phyloP scores from a whole-genome alignment of 768 basidiomycete species.

The Boletus coccyginus region DNA sequence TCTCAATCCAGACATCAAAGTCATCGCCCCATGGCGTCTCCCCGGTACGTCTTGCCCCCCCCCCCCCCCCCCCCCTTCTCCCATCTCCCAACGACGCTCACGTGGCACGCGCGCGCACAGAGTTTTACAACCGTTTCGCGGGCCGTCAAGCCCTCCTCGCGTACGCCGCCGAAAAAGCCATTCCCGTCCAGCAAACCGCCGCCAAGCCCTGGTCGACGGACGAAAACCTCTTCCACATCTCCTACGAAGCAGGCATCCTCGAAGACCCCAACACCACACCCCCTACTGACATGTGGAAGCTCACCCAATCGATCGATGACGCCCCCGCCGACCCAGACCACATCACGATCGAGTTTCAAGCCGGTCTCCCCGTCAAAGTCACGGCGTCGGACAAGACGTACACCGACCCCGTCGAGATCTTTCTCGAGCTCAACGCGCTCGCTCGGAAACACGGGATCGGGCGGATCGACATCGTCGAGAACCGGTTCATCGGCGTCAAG shows the following conservation, averaged over 20 bases:
- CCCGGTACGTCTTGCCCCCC: conserved; percentile 52
- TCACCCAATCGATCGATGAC: conserved; percentile 78
- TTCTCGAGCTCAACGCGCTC: conserved; percentile 85
- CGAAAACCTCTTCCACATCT: conserved; percentile 99
- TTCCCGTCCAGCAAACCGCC: conserved; percentile 93
- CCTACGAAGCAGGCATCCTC: conserved; percentile 98
- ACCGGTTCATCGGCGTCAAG: conserved; percentile 99
- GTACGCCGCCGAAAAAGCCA: conserved; percentile 82
- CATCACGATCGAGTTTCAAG: conserved; percentile 81
- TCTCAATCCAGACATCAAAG: conserved; percentile 97
- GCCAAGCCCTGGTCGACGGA: conserved; percentile 99
- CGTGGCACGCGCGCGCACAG: conserved; percentile 35
- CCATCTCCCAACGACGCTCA: not conserved
- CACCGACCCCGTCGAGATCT: conserved; percentile 95
- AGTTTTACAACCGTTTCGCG: conserved; percentile 96
- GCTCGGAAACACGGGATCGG: conserved; percentile 95
- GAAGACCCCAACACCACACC: conserved; percentile 96
- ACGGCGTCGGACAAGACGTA: conserved; percentile 61
- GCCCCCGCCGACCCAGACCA: conserved; percentile 79
- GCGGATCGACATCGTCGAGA: conserved; percentile 98
- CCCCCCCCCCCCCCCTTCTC: no score
- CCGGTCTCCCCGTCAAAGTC: conserved; percentile 86
- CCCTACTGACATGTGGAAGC: conserved; percentile 98
- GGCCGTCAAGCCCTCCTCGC: conserved; percentile 91
- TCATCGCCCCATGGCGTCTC: conserved; percentile 97